Evolutionary conservation across 2,329 filamentous ascomycete genomes (phyloP), one percentile per base, ranked within the genome.

Genomic region (Talaromyces sp.): DNA sequence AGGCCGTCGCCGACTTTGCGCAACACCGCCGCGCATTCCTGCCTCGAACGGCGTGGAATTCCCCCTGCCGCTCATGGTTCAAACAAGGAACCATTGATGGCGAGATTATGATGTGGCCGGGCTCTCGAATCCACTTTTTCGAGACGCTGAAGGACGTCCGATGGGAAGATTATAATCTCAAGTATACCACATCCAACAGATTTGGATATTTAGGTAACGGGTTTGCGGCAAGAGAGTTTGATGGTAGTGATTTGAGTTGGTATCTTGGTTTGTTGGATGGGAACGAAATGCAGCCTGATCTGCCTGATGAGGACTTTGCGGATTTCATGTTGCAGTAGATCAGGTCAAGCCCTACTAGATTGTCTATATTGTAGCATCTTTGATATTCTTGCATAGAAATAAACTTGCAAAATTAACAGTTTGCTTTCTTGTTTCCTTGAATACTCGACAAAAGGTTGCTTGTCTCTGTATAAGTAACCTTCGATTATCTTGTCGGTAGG

Each of bases 121-220:
- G 65, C 9, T 64, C 63, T 0, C 51, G 68, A 14, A 61, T 70
- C 8, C 68, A 70, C 43, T 70, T 65, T 58, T 68, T 70, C 41
- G 64, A 69, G 11, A 62, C 61, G 5, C 59, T 71, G 59, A 60
- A 65, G 29, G 43, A 58, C 9, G 65, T 65, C 3, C 64, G 67
- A 24, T 71, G 60, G 58, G 69, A 71, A 56, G 68, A 71, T 27
- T 71, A 64, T 38, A 54, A 66, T 14, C 52, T 68, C n/a, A 52
- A 49, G 14, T 69, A 68, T 50, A 58, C 54, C 3, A 58, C 60
- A 4, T 24, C 38, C 5, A 67, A 68, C 50, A 56, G 59, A 11
- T 67, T 65, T 59, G 59, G 61, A 1, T 69, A 61, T 54, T 38
- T 69, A 17, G 66, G 66, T 0, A 64, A 66, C 29, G 65, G 67